Base-by-base conservation (phyloP, 352 stramenopile genomes). In the Phytopythium chamaehyphon region DNA sequence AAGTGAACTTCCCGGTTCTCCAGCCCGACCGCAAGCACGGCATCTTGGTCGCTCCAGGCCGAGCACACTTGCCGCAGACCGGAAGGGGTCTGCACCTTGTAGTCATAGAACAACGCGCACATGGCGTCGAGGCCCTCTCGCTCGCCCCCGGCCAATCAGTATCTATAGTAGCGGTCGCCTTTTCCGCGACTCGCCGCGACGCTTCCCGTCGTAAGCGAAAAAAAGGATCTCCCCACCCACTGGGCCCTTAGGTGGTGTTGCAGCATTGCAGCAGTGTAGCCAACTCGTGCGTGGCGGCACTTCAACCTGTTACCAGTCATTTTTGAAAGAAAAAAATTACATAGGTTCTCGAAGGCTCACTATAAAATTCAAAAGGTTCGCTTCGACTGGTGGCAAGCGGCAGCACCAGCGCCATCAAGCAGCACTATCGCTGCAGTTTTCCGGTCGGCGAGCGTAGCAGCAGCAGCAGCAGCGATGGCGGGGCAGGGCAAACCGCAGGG, bases 1-100 rank as follows among this genome's bases (percentile, higher is more conserved):
- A 96, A 95, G 43, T 93, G 75, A n/a, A 97, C 69, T 55, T 93
- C 79, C 19, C 76, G 71, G 56, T 92, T 94, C 50, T 96, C 80
- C 35, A 92, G 59, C 7, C 59, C 83, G 11, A 95, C 72, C 1
- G 88, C 90, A 2, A 97, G 61, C 47, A 97, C 65, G 0, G 83
- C 71, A 39, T 96, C 87, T 23, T 72, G 66, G 53, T 96, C 86
- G 18, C 76, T 87, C 90, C 90, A 97, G 0, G 77, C 67, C 16
- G 73, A 78, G 61, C 76, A 83, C 19, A 93, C 66, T 33, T 93
- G 78, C 22, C 81, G 76, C 38, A 89, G 59, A 36, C 73, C 88
- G 10, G 71, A 54, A 10, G 83, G 65, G 16, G 90, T 59, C 44
- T 86, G 74, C 42, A 85, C 83, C 36, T 74, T 76, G 54, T 91